These are phyloP conservation scores for Panicum miliaceum DNA, from an alignment of 176 grass and related monocot genomes.

Conservation along the genomic window DNA sequence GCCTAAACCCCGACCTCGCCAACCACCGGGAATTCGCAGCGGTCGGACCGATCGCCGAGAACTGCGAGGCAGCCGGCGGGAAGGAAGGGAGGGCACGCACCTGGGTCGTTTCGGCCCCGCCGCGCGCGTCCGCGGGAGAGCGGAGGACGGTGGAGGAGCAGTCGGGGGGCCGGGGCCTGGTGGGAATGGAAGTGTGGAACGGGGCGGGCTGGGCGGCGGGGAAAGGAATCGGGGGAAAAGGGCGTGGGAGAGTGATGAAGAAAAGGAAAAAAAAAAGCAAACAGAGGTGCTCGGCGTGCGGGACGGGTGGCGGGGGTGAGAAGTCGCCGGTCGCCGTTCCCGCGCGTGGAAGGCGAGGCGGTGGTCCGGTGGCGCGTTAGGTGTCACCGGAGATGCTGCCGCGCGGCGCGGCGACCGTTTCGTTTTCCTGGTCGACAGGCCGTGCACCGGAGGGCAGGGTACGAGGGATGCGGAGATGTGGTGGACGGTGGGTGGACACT, in stretches of 20 bases:
- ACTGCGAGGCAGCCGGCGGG: not conserved
- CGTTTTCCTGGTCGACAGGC: not conserved
- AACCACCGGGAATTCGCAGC: not conserved
- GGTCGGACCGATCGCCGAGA: not conserved
- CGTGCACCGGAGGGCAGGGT: slow-evolving; percentile 10
- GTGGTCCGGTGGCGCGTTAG: slow-evolving; percentile 8
- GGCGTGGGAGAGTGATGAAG: not conserved
- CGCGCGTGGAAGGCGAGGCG: not conserved
- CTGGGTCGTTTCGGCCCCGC: not conserved
- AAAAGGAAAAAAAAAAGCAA: not conserved
- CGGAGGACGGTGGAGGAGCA: not conserved
- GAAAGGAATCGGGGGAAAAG: slow-evolving; percentile 1
- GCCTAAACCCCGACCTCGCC: not conserved
- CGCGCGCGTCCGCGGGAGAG: not conserved
- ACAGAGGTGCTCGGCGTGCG: slow-evolving; percentile 11
- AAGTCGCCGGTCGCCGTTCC: not conserved
- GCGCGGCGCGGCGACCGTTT: slow-evolving; percentile 1
- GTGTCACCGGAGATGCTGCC: not conserved
- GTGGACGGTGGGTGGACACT: not conserved
- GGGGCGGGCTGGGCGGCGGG: not conserved
- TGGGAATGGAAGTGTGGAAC: not conserved
- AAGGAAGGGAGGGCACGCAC: not conserved
- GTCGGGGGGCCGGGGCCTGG: not conserved
- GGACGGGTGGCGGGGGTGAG: not conserved
- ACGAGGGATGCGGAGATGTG: not conserved